Base-by-base conservation (phyloP, 371 early-diverging fungal species). In the Rhizopus delemar region DNA sequence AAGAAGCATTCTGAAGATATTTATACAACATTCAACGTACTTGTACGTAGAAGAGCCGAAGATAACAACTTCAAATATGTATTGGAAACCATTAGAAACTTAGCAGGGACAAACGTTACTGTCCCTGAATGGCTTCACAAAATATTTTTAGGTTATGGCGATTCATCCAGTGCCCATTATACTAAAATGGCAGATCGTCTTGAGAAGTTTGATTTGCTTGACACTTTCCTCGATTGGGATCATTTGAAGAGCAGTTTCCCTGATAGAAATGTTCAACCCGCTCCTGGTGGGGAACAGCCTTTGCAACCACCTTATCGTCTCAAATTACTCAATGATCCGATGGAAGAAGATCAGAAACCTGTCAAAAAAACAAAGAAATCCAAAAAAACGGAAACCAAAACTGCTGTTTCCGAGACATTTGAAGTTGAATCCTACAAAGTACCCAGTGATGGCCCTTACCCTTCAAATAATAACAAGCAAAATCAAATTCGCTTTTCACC, bases 1-100 rank as follows among this genome's bases (percentile, higher is more conserved):
- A 60, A 46, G 32, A 69, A 71, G 33, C 69, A 71, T 43, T 51
- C 68, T 2, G 74, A 75, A 3, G 91, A 89, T 66, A 74, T 92
- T 0, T 90, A 97, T 63, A 81, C 78, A 31, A 81, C 86, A 2
- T 94, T 97, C 68, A 97, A 96, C 63, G 75, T 97, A 13, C 78
- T 97, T 22, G 69, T 98, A 43, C 88, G 99, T 35, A 83, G 97
- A 41, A 85, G 86, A 48, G 86, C 94, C 22, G 82, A 86, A 49
- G 93, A 94, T 74, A 97, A 93, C 75, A 95, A 94, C 70, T 96
- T 96, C 67, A 93, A 92, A 69, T 83, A 92, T 3, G 92, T 95
- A 0, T 71, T 96, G 34, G 93, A 94, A 60, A 90, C 93, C 0
- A 88, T 96, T 33, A 88, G 96, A 12, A 92, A 91, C 57, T 65